Evolutionary conservation across 371 early-diverging fungal genomes (phyloP), one percentile per base, ranked within the genome.

Genomic region (Mortierella polycephala): DNA sequence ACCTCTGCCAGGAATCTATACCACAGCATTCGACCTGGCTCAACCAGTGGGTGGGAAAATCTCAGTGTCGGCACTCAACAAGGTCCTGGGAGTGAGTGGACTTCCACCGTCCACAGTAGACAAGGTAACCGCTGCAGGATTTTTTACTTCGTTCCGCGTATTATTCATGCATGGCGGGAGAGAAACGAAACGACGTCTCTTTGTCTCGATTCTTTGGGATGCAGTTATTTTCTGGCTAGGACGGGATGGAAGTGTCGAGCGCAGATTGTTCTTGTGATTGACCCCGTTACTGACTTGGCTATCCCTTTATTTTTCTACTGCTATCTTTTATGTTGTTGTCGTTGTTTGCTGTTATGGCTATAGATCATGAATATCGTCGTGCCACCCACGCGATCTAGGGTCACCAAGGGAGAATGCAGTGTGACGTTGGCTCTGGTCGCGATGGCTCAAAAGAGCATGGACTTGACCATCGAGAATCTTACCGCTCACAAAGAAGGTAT

Each of bases 381-480:
- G 7, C 81, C 86, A 44, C 82, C 85, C 10, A 87, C 84, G 45
- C 74, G 84, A 2, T 82, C 84, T 41, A 83, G 88, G 71, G 83
- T 90, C 57, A 88, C 88, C 40, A 88, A 85, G 39, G 83, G 86
- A 50, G 93, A 91, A 77, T 92, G 93, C 71, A 89, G 92, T 62
- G 82, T 89, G 51, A 89, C 90, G 5, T 70, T 93, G 51, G 92
- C 93, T 1, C 81, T 93, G 47, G 80, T 89, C 5, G 92, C 89
- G 21, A 84, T 93, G 67, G 93, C 92, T 7, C 95, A 94, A 74
- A 91, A 92, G 71, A 89, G 90, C 79, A 91, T 93, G 88, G 87
- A 90, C 81, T 74, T 84, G 8, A 81, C 73, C 8, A 75, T 88
- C 52, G 89, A 88, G 37, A 85, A 82, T 57, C 63, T 90, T 8